phyloP scores from a whole-genome alignment of 352 stramenopile species.

The Phytophthora lateralis region DNA sequence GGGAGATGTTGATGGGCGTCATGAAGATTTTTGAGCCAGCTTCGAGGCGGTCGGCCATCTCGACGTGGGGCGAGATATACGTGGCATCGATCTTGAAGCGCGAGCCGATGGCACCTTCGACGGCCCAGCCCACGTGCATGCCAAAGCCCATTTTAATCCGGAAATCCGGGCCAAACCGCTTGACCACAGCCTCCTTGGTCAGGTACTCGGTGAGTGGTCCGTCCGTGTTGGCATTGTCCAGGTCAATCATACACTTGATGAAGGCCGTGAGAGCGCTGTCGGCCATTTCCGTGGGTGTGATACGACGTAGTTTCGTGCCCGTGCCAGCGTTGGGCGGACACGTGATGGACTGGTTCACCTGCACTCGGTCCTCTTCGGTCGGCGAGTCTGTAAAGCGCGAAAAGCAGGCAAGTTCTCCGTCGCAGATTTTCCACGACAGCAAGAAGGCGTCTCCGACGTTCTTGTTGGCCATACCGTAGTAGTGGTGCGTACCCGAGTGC shows the following conservation, averaged over 20 bases:
- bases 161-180: slow-evolving; percentile 81
- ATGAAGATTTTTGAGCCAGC: slow-evolving; percentile 94
- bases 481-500: slow-evolving; percentile 84
- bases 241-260: slow-evolving; percentile 93
- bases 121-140: slow-evolving; percentile 96
- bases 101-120: slow-evolving; percentile 96
- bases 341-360: slow-evolving; percentile 73
- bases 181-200: slow-evolving; percentile 71
- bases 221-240: slow-evolving; percentile 85
- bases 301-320: slow-evolving; percentile 63
- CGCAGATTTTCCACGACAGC: slow-evolving; percentile 94
- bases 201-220: slow-evolving; percentile 77
- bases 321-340: slow-evolving; percentile 73
- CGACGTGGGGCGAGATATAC: slow-evolving; percentile 96
- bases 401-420: slow-evolving; percentile 81
- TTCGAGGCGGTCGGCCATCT: slow-evolving; percentile 94
- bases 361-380: slow-evolving; percentile 71
- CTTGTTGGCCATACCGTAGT: slow-evolving; percentile 90
- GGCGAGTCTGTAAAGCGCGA: slow-evolving; percentile 80
- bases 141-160: slow-evolving; percentile 94
- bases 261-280: slow-evolving; percentile 95
- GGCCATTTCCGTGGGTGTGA: slow-evolving; percentile 90
- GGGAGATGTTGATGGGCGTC: slow-evolving; percentile 84
- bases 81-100: slow-evolving; percentile 97
- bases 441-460: slow-evolving; percentile 94